A percentile compares a stretch with the other conserved stretches of the same genome.
Evolutionary conservation across 2,329 filamentous ascomycete species (phyloP).

Genomic region (Colletotrichum cordylinicola): DNA sequence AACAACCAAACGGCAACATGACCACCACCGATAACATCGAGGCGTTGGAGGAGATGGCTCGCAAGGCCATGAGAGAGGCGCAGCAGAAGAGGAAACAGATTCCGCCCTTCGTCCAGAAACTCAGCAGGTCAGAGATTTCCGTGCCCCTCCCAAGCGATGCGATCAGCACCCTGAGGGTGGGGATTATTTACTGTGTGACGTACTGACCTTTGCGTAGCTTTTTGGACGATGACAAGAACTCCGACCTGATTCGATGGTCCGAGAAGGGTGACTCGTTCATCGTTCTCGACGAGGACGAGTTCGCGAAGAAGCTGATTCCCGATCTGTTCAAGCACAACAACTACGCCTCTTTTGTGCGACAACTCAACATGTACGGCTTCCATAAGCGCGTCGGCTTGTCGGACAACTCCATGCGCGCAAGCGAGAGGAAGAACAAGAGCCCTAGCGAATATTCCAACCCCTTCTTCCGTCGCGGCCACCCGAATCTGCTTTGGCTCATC

Average conservation of each 20-base stretch:
- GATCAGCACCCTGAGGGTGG: neutral
- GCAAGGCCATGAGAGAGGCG: slow-evolving; percentile 84
- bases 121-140: slow-evolving; percentile 79
- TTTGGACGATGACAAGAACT: slow-evolving; percentile 90
- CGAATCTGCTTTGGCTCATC: slow-evolving; percentile 93
- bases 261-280: slow-evolving; percentile 96
- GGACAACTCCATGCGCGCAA: slow-evolving; percentile 97
- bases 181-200: neutral
- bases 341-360: slow-evolving; percentile 94
- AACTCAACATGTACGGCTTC: slow-evolving; percentile 97
- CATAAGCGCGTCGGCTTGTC: slow-evolving; percentile 94
- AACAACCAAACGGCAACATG: slow-evolving; percentile 26
- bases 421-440: slow-evolving; percentile 95
- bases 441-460: slow-evolving; percentile 98
- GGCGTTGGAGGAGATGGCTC: slow-evolving; percentile 78
- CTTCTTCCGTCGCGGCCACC: slow-evolving; percentile 92
- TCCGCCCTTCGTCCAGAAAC: slow-evolving; percentile 95
- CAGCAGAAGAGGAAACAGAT: slow-evolving; percentile 94
- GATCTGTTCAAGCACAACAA: slow-evolving; percentile 99
- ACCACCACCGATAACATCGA: slow-evolving; percentile 76
- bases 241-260: slow-evolving; percentile 95
- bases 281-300: slow-evolving; percentile 96
- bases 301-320: slow-evolving; percentile 94
- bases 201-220: slow-evolving; percentile 65
- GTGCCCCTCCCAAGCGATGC: neutral